Base-by-base conservation (phyloP, 768 basidiomycete species). In the Cyclocybe cylindracea region DNA sequence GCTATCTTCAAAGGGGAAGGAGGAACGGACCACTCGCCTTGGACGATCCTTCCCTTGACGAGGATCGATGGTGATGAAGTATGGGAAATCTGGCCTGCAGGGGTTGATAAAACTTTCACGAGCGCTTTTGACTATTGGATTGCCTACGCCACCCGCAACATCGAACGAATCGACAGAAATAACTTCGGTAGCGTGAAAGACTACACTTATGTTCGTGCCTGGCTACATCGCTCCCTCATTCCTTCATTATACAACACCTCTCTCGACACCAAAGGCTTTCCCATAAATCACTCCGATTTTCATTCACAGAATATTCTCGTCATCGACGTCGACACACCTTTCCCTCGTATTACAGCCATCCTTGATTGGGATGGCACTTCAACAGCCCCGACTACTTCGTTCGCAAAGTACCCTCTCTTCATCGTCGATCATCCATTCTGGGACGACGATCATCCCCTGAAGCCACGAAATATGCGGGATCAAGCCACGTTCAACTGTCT, bases 271-370 rank as follows among this genome's bases (percentile, higher is more conserved):
- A 11, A 42, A 36, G 60, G 59, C 8, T 57, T 32, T 45, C 60
- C 52, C 2, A 51, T 61, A 16, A 46, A 37, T 42, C 60, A 52
- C 24, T 58, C 55, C 39, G 55, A 61, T 39, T 61, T 61, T 42
- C 60, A 61, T 41, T 61, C 60, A 7, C 55, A 61, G 48, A 61
- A 61, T 18, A 59, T 59, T 50, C 51, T 61, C 53, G 42, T 57
- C 29, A 38, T 33, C 14, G 52, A 61, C 39, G 18, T 48, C 16
- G 45, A 53, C 45, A 24, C 24, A 24, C 7, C 46, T 39, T 32
- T 7, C 33, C 55, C 46, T 16, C 50, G 43, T 11, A 53, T 53
- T 39, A 44, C 14, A 2, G 49, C 40, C 10, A 16, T 61, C 31
- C 49, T 62, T 14, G 61, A 60, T 39, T 62, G 61, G 61, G 61